Base-by-base conservation (phyloP, 306 rosid species). In the Gleditsia sinensis region DNA sequence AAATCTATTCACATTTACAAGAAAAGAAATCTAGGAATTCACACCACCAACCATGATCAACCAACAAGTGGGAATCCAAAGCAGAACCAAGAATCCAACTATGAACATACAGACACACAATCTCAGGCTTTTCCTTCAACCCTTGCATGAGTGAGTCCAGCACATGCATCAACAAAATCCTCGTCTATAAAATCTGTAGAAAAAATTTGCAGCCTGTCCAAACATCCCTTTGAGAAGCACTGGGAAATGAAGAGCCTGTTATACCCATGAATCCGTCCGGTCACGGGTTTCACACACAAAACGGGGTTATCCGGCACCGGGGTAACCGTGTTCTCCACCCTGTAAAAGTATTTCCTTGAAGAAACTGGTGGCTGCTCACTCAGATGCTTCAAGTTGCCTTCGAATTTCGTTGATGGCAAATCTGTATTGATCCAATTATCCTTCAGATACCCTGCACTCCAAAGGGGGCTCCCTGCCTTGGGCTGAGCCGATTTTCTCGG, bases 311-410 rank as follows among this genome's bases (percentile, higher is more conserved):
- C 96, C 7, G 96, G 51, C 45, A 86, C 86, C 0, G 97, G 97
- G 0, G 99, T 94, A 59, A 82, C 95, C 1, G 97, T 94, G 58
- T 92, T 94, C 89, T 94, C 99, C 75, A 94, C 99, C 49, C 97
- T 88, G 45, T 94, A 94, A 36, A 94, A 91, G 83, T 75, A 94
- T 46, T 91, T 91, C 78, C 98, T 86, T 0, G 87, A 75, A 16
- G 75, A 3, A 21, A 78, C 90, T 12, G 87, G 70, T 13, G 86
- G 77, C 48, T 94, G 98, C 66, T 90, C 87, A 3, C 92, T 82
- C 86, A 94, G 63, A 82, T 75, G 34, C 84, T 91, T 87, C 84
- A 91, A 8, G 36, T 94, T 94, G 53, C 96, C 83, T 3, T 94
- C 98, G 27, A 94, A 94, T 36, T 94, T 94, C 0, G 96, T 94